phyloP scores from a whole-genome alignment of 2,329 filamentous ascomycete species.

The Pseudogymnoascus sp. region DNA sequence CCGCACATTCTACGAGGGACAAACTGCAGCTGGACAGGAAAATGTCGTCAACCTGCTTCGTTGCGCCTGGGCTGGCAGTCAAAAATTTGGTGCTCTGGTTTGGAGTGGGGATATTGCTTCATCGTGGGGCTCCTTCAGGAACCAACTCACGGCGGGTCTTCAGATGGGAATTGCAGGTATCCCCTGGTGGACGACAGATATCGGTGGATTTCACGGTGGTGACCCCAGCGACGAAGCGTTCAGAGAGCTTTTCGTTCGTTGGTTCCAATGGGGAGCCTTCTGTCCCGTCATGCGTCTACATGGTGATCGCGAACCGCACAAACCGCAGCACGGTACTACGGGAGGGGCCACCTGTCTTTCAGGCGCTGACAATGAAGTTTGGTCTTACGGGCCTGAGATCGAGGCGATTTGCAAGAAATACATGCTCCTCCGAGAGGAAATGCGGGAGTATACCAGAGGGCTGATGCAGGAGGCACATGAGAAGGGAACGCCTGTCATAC shows the following conservation, averaged over 20 bases:
- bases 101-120: conserved; percentile 62
- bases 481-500: conserved; percentile 52
- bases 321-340: conserved; percentile 30
- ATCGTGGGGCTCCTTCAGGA: conserved; percentile 51
- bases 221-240: conserved; percentile 47
- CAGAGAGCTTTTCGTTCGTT: conserved; percentile 55
- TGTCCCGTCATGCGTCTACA: conserved; percentile 62
- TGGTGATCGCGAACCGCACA: conserved; percentile 54
- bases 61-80: conserved; percentile 50
- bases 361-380: conserved; percentile 55
- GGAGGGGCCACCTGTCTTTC: conserved; percentile 18
- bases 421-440: conserved; percentile 46
- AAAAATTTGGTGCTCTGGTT: conserved; percentile 56
- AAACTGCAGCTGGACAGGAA: conserved; percentile 39
- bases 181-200: conserved; percentile 64
- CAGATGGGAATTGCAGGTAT: conserved; percentile 59
- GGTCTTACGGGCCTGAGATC: conserved; percentile 55
- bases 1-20: conserved; percentile 50
- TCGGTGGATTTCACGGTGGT: conserved; percentile 62
- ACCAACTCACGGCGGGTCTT: conserved; percentile 54
- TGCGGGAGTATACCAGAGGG: conserved; percentile 48
- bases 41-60: conserved; percentile 52
- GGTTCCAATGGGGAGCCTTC: conserved; percentile 63
- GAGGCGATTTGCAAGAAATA: conserved; percentile 54
- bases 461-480: conserved; percentile 54